A percentile compares a stretch with the other conserved stretches of the same genome.
phyloP scores from a whole-genome alignment of 2,329 filamentous ascomycete genomes.

The Talaromyces sp. region DNA sequence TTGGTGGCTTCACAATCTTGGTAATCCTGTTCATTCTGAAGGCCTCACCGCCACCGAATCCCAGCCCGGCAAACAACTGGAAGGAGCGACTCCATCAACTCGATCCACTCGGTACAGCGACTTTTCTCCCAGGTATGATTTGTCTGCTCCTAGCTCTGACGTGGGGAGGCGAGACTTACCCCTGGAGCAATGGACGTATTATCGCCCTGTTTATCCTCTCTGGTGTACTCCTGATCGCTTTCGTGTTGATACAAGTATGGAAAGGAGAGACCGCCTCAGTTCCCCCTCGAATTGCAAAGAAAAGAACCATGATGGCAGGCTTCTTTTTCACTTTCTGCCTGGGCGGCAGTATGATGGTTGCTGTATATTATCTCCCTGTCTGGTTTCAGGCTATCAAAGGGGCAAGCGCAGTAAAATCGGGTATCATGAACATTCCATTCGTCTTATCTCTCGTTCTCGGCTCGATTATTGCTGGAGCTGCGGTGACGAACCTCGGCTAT shows the following conservation, averaged over 20 bases:
- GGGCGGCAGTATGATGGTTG: conserved; percentile 44
- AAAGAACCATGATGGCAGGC: conserved; percentile 43
- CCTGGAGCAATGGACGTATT: conserved; percentile 46
- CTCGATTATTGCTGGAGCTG: conserved; percentile 28
- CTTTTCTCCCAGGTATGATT: conserved; percentile 47
- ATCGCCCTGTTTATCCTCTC: conserved; percentile 52
- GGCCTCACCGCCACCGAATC: conserved; percentile 27
- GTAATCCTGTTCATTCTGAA: conserved; percentile 35
- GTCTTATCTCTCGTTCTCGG: conserved; percentile 35
- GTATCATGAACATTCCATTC: conserved; percentile 38
- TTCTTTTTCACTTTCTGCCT: conserved; percentile 43
- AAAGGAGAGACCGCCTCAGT: conserved; percentile 44
- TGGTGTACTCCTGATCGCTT: conserved; percentile 47
- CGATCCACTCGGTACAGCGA: conserved; percentile 43
- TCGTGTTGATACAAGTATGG: conserved; percentile 37
- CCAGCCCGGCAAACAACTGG: conserved; percentile 22
- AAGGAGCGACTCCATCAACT: conserved; percentile 32
- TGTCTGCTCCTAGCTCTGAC: conserved; percentile 51
- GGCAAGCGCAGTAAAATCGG: conserved; percentile 33
- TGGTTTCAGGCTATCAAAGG: conserved; percentile 44
- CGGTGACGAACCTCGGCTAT: conserved; percentile 35
- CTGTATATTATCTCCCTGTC: conserved; percentile 49
- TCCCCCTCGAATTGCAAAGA: conserved; percentile 43
- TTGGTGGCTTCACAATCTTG: conserved; percentile 32
- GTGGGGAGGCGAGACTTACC: conserved; percentile 44